A percentile compares a stretch with the other conserved stretches of the same genome.
phyloP scores from a whole-genome alignment of 1,139 yeast genomes.

The Hansenula lynferdii region DNA sequence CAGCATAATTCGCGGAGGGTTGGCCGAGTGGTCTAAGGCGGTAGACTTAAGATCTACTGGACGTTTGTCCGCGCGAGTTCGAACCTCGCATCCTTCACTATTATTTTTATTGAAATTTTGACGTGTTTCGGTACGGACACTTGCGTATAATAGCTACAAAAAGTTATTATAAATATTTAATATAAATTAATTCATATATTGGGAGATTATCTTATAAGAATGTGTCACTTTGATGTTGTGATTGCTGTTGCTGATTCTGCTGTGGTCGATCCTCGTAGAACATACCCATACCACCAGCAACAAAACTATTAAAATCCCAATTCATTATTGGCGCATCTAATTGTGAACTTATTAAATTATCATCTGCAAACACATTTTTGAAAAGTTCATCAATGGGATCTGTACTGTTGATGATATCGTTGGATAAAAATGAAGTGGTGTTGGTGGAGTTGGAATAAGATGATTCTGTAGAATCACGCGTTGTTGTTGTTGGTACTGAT shows the following conservation, averaged over 20 bases:
- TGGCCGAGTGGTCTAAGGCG: conserved; percentile 21
- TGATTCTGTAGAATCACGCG: too few relatives aligned
- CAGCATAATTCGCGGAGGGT: conserved; percentile 9
- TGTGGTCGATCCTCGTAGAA: background rate
- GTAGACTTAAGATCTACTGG: conserved; percentile 20
- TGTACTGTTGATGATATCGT: conserved; percentile 4
- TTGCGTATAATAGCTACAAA: too few relatives aligned
- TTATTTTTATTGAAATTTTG: conserved; percentile 24
- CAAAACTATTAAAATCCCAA: conserved; percentile 1
- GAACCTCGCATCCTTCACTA: conserved; percentile 71
- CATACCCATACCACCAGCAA: background rate
- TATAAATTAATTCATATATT: too few relatives aligned
- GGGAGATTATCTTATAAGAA: too few relatives aligned
- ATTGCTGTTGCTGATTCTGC: background rate
- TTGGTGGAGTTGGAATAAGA: too few relatives aligned
- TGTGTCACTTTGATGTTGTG: background rate
- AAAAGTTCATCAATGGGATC: conserved; percentile 18
- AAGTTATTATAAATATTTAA: too few relatives aligned
- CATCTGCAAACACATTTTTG: conserved; percentile 13
- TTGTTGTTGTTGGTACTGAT: too few relatives aligned
- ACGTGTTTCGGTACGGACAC: background rate
- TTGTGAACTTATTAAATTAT: conserved; percentile 8
- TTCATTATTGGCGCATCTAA: background rate
- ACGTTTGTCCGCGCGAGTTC: conserved; percentile 64
- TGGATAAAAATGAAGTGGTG: too few relatives aligned